Conservation (phyloP, 176 grass and related monocot species). For the Hordeum marinum region DNA sequence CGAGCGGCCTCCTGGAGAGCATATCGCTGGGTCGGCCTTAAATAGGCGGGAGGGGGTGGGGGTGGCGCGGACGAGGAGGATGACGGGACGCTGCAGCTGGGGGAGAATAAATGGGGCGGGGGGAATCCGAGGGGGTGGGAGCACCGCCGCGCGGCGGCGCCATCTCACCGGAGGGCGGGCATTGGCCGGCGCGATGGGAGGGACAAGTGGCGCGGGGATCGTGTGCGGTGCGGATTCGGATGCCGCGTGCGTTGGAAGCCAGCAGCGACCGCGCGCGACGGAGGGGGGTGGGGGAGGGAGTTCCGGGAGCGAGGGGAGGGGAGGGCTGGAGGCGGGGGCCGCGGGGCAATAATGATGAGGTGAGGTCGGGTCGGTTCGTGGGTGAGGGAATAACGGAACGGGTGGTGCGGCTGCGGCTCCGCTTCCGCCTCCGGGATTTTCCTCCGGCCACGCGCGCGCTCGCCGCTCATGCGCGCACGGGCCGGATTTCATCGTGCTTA, state of each 20-base stretch:
- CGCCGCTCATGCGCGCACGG: background rate
- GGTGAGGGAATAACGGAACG: background rate
- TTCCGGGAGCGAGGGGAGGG: background rate
- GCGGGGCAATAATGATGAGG: background rate
- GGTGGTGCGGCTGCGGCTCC: constrained; percentile 8
- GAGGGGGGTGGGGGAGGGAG: background rate
- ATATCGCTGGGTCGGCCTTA: constrained; percentile 43
- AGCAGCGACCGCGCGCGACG: background rate
- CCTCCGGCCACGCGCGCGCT: constrained; percentile 9
- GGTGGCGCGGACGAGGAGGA: background rate
- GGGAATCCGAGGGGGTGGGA: background rate
- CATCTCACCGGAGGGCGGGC: constrained; percentile 14
- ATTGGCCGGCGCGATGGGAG: constrained; percentile 9
- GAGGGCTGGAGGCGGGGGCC: background rate
- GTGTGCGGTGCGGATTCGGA: constrained; percentile 30
- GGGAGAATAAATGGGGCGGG: constrained; percentile 26
- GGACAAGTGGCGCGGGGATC: constrained; percentile 34
- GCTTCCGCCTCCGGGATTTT: background rate
- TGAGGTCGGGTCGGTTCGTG: background rate
- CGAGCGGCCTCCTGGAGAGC: constrained; percentile 56
- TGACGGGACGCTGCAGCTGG: constrained; percentile 9
- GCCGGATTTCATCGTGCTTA: background rate
- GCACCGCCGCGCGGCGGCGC: constrained; percentile 44
- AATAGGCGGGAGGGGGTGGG: constrained; percentile 34
- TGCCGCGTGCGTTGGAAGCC: constrained; percentile 43